These are phyloP conservation scores for Candida lessepsii DNA, from an alignment of 805 yeast genomes.

Conservation along the genomic window DNA sequence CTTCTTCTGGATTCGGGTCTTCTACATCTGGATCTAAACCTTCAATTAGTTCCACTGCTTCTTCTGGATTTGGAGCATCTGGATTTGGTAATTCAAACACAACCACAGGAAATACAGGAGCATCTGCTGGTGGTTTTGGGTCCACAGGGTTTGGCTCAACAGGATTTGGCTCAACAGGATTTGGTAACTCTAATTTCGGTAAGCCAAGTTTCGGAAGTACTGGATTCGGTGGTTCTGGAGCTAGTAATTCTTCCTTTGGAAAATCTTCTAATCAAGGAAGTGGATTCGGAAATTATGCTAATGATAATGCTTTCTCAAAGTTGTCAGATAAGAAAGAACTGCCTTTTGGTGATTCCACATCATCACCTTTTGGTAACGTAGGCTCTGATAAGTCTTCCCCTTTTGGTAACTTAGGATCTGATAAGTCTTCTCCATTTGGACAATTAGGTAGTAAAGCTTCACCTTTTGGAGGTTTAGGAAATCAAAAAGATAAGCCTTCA, in stretches of 20 bases:
- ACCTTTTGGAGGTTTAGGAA: too few relatives aligned
- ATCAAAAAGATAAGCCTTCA: background rate
- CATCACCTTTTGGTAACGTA: slow-evolving; percentile 7
- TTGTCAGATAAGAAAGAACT: slow-evolving; percentile 13
- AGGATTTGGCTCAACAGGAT: slow-evolving; percentile 4
- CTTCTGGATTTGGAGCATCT: slow-evolving; percentile 1
- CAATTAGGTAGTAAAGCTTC: background rate
- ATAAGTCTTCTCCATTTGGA: slow-evolving; percentile 4
- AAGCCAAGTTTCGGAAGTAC: slow-evolving; percentile 15
- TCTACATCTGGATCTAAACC: background rate
- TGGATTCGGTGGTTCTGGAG: slow-evolving; percentile 10
- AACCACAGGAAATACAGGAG: too few relatives aligned
- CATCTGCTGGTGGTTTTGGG: slow-evolving; percentile 5
- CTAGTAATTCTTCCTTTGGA: slow-evolving; percentile 11
- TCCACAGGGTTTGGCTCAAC: background rate
- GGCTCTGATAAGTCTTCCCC: background rate
- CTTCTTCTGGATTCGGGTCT: slow-evolving; percentile 14
- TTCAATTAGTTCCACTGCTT: too few relatives aligned
- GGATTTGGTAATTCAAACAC: slow-evolving; percentile 4
- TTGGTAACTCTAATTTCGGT: slow-evolving; percentile 17
- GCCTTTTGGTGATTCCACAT: slow-evolving; percentile 15
- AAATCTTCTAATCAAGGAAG: slow-evolving; percentile 9
- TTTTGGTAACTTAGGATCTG: background rate
- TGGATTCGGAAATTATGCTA: slow-evolving; percentile 17
- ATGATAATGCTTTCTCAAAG: slow-evolving; percentile 3